Conservation (phyloP, 1,284 basidiomycete genomes). For the Mycocalia duriaeana region DNA sequence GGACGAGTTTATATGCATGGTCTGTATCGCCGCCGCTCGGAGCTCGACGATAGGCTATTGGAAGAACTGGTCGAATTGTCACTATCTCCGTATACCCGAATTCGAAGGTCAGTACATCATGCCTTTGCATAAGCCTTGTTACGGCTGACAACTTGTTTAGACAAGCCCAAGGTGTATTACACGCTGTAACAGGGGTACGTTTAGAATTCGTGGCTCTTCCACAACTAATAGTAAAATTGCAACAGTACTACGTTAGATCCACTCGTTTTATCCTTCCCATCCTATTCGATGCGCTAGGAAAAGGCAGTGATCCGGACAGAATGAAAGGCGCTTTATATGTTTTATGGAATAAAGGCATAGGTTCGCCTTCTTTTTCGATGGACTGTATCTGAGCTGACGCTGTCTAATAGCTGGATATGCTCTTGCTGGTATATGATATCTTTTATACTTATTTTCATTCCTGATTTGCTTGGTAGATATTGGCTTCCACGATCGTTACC, state of each 20-base stretch:
- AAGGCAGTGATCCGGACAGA: conserved; percentile 83
- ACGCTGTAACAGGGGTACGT: no score
- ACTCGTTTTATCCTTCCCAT: conserved; percentile 69
- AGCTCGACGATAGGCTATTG: conserved; percentile 77
- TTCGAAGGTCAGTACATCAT: conserved; percentile 52
- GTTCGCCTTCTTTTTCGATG: conserved; percentile 27
- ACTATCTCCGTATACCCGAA: conserved; percentile 79
- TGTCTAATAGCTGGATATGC: conserved; percentile 50
- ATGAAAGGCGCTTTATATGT: conserved; percentile 96
- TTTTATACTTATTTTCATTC: background rate
- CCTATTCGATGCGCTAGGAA: conserved; percentile 68
- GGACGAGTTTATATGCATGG: conserved; percentile 74
- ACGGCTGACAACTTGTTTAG: no score
- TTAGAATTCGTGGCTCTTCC: no score
- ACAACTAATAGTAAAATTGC: no score
- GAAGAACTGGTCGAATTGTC: conserved; percentile 79
- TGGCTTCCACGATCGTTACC: conserved; percentile 59
- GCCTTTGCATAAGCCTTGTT: no score
- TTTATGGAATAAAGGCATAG: conserved; percentile 73
- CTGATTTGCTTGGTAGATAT: conserved; percentile 46
- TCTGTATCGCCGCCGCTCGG: conserved; percentile 77
- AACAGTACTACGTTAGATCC: conserved; percentile 82
- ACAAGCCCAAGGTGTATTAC: no score
- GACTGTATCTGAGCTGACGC: background rate
- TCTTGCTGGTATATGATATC: conserved; percentile 44